Evolutionary conservation across 75 land plant genomes (phyloP), one percentile per base, ranked within the genome.

Genomic region (Pseudotsuga menziesii): DNA sequence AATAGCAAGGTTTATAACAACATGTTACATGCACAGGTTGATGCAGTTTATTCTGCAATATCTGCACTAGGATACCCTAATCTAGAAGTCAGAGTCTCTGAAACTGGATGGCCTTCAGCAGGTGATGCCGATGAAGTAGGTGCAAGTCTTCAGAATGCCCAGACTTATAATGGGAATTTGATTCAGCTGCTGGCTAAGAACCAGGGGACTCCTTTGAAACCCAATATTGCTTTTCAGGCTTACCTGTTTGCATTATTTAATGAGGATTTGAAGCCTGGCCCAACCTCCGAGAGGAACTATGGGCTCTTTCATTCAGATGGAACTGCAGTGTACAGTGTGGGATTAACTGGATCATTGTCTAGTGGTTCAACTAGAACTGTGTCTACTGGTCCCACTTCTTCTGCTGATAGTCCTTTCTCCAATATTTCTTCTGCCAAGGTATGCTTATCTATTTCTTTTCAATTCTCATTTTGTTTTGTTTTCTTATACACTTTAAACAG

Each of bases 61-160:
- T 83, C 83, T 76, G 80, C 79, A 14, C 70, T 93, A 80, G 98
- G 98, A 39, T 84, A 83, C 44, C 81, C 77, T 0, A 85, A 93
- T 76, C 72, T 93, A 17, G 72, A 71, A 32, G 90, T 95, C 8
- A 80, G 74, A 74, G 79, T 95, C 20, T 89, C 96, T 1, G 98
- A 95, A 78, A 95, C 97, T 0, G 97, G 97, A 11, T 94, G 97
- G 97, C 97, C 97, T 1, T 78, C 87, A n/a, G 29, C 2, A 0
- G 84, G 83, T 4, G 84, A 82, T 20, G 14, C 75, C n/a, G 27
- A 74, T 27, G 73, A 85, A 77, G 63, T 62, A 0, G 89, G 83
- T 7, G 82, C 85, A 9, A 77, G 62, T 15, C 22, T 85, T 2
- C 69, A 71, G n/a, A 84, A 83, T 55, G 95, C 95, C 5, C 9